These are phyloP conservation scores for Aspergillus cavernicola DNA, from an alignment of 495 filamentous ascomycete genomes.

Conservation along the genomic window DNA sequence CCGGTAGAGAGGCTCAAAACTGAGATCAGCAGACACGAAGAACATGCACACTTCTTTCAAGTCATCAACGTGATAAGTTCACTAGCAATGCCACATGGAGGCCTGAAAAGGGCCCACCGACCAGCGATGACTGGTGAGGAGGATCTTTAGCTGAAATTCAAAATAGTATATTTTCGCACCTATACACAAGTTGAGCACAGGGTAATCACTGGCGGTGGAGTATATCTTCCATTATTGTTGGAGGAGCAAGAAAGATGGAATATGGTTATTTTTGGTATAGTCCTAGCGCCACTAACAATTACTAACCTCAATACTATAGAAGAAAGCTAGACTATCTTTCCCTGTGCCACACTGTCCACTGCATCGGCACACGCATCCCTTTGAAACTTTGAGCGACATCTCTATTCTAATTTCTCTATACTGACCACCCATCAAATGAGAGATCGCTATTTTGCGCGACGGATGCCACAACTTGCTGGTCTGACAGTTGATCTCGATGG, in stretches of 20 bases:
- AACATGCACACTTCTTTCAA: neutral
- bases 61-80: neutral
- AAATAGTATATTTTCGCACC: neutral
- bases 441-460: neutral
- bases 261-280: neutral
- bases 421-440: conserved; percentile 9
- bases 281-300: neutral
- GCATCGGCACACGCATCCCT: conserved; percentile 6
- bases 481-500: neutral
- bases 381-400: conserved; percentile 8
- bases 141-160: neutral
- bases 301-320: neutral
- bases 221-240: neutral
- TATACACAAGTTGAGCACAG: neutral
- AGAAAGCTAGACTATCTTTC: conserved; percentile 10
- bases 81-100: conserved; percentile 1
- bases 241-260: neutral
- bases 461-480: conserved; percentile 5
- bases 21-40: neutral
- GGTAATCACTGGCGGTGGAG: no score
- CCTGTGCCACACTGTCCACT: conserved; percentile 7
- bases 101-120: neutral
- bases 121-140: neutral
- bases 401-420: no score
- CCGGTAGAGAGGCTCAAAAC: neutral